phyloP scores from a whole-genome alignment of 164 flowering plant genomes.

The Magnolia officinalis region DNA sequence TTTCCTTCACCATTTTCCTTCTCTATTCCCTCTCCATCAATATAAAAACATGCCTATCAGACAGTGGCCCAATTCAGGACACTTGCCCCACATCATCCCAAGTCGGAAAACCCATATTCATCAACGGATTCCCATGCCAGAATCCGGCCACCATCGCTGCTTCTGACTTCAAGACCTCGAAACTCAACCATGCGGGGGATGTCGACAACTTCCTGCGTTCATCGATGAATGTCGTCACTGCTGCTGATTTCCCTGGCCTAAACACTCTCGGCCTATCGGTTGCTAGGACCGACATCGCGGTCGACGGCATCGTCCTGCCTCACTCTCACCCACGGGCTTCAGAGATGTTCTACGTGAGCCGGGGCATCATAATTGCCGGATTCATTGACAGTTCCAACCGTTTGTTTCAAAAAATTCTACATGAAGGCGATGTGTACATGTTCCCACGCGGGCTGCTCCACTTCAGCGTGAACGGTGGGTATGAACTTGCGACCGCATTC shows the following conservation, averaged over 20 bases:
- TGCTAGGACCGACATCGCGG: conserved; percentile 24
- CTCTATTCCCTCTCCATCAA: conserved; percentile 6
- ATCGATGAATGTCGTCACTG: conserved; percentile 18
- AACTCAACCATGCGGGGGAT: conserved; percentile 17
- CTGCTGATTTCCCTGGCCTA: conserved; percentile 25
- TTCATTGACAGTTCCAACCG: conserved; percentile 33
- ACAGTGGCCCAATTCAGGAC: conserved; percentile 18
- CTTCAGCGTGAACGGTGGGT: conserved; percentile 47
- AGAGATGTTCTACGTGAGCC: conserved; percentile 35
- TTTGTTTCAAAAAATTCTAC: conserved; percentile 33
- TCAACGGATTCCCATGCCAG: conserved; percentile 27
- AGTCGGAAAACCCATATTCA: conserved; percentile 3
- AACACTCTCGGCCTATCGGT: conserved; percentile 35
- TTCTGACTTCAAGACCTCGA: conserved; percentile 23
- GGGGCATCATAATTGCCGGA: conserved; percentile 39
- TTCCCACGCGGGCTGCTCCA: conserved; percentile 48
- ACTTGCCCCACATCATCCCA: conserved; percentile 7
- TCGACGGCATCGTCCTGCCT: conserved; percentile 28
- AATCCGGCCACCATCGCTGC: conserved; percentile 11
- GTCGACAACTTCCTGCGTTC: conserved; percentile 24
- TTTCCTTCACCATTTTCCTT: not conserved
- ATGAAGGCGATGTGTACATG: conserved; percentile 43
- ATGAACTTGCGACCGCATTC: conserved; percentile 30
- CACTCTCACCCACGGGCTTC: conserved; percentile 58
- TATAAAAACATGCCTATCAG: conserved; percentile 8